phyloP scores from a whole-genome alignment of 768 basidiomycete species.

The Naganishia randhawae region DNA sequence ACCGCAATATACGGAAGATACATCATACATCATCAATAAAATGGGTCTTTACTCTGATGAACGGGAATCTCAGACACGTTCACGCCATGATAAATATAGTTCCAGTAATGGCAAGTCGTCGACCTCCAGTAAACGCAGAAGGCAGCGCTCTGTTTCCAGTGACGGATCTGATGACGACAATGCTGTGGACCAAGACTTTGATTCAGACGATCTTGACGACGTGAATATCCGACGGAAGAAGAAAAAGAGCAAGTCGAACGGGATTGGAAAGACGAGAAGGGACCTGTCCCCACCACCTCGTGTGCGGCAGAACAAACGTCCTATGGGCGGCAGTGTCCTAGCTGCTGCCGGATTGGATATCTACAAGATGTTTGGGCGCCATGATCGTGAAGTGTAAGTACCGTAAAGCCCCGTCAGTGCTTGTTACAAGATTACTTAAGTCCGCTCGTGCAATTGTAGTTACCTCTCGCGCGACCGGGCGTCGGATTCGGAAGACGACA shows the following conservation, averaged over 20 bases:
- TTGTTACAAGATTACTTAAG: no score
- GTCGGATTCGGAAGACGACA: slow-evolving; percentile 27
- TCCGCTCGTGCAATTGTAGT: not conserved
- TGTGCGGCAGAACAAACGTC: slow-evolving; percentile 5
- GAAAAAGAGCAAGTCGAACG: slow-evolving; percentile 3
- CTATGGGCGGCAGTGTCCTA: slow-evolving; percentile 25
- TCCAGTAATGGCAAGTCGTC: not conserved
- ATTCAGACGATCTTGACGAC: slow-evolving; percentile 27
- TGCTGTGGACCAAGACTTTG: slow-evolving; percentile 7
- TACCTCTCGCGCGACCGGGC: slow-evolving; percentile 7
- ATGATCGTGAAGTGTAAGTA: slow-evolving; percentile 27
- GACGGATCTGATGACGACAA: not conserved
- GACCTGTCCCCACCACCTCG: slow-evolving; percentile 9
- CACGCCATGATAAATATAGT: not conserved
- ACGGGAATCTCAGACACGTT: not conserved
- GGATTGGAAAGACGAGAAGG: slow-evolving; percentile 9
- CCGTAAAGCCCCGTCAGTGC: no score
- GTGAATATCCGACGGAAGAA: slow-evolving; percentile 7
- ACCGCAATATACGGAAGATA: not conserved
- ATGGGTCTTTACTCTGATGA: slow-evolving; percentile 11
- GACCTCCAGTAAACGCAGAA: not conserved
- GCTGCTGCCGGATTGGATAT: slow-evolving; percentile 27
- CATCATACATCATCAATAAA: slow-evolving; percentile 14
- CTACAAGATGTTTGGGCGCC: slow-evolving; percentile 22
- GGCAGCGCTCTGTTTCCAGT: not conserved